Percentiles rank a stretch among this genome's conserved stretches.
Conservation (phyloP, 768 basidiomycete species). For the Termitomyces sp. region DNA sequence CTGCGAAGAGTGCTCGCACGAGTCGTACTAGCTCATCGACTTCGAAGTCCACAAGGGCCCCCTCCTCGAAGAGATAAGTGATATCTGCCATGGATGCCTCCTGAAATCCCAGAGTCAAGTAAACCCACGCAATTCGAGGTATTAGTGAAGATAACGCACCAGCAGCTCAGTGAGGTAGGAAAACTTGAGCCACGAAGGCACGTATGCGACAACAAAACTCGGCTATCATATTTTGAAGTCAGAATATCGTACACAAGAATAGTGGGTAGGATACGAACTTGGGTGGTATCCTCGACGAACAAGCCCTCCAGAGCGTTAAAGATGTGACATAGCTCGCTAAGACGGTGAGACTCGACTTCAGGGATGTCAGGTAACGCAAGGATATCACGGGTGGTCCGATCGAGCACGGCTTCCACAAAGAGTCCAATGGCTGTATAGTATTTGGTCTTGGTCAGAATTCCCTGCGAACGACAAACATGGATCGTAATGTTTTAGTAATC, state of each 20-base stretch:
- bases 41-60: slow-evolving; percentile 86
- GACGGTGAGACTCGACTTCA: slow-evolving; percentile 75
- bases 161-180: slow-evolving; percentile 90
- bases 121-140: not conserved
- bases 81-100: slow-evolving; percentile 92
- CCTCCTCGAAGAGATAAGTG: slow-evolving; percentile 86
- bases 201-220: slow-evolving; percentile 75
- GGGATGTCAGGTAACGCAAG: slow-evolving; percentile 81
- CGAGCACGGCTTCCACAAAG: slow-evolving; percentile 62
- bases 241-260: not conserved
- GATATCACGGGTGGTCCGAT: slow-evolving; percentile 64
- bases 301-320: slow-evolving; percentile 75
- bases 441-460: slow-evolving; percentile 61
- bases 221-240: slow-evolving; percentile 30
- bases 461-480: slow-evolving; percentile 30
- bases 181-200: slow-evolving; percentile 94
- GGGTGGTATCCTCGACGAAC: slow-evolving; percentile 61
- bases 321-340: slow-evolving; percentile 79
- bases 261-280: slow-evolving; percentile 31
- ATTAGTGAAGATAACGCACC: slow-evolving; percentile 41
- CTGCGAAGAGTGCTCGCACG: slow-evolving; percentile 85
- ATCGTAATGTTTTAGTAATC: not conserved
- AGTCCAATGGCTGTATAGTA: slow-evolving; percentile 70
- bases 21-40: slow-evolving; percentile 76
- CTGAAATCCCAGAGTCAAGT: slow-evolving; percentile 29